Percentiles rank a stretch among this genome's conserved stretches.
phyloP scores from a whole-genome alignment of 768 basidiomycete genomes.

The Asterophora lycoperdoides region DNA sequence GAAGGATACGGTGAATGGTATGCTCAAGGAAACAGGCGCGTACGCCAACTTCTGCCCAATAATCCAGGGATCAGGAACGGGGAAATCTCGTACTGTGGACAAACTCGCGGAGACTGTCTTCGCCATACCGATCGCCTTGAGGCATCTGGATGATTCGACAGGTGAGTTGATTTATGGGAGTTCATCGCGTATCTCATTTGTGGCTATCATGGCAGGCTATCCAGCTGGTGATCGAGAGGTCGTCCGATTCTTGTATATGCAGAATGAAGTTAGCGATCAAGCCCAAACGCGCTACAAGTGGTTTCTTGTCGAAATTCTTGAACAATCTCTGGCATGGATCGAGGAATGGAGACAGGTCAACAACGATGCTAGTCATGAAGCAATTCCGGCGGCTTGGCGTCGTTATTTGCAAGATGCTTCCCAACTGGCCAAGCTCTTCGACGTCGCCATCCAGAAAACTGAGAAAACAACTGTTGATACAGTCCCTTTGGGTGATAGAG shows the following conservation, averaged over 20 bases:
- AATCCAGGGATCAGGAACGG: too few relatives aligned
- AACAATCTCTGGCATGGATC: background rate
- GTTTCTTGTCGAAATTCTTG: background rate
- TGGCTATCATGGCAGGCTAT: background rate
- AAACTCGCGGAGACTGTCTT: background rate
- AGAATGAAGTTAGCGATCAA: background rate
- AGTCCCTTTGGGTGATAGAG: too few relatives aligned
- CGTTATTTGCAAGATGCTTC: background rate
- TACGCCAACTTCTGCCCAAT: too few relatives aligned
- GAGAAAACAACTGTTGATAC: too few relatives aligned
- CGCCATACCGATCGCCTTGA: background rate
- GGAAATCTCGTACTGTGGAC: too few relatives aligned
- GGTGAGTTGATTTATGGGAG: background rate
- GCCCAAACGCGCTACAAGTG: background rate
- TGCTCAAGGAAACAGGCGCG: too few relatives aligned
- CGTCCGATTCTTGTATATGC: background rate
- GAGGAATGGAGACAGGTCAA: background rate
- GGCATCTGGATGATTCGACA: background rate
- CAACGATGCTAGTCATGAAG: background rate
- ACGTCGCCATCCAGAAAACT: too few relatives aligned
- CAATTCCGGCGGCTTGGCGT: background rate
- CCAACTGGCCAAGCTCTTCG: too few relatives aligned
- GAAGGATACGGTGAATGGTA: too few relatives aligned
- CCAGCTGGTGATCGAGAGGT: background rate
- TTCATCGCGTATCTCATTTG: background rate